Evolutionary conservation across 2,329 filamentous ascomycete species (phyloP).

Genomic region (Chaetomiaceae sp.): DNA sequence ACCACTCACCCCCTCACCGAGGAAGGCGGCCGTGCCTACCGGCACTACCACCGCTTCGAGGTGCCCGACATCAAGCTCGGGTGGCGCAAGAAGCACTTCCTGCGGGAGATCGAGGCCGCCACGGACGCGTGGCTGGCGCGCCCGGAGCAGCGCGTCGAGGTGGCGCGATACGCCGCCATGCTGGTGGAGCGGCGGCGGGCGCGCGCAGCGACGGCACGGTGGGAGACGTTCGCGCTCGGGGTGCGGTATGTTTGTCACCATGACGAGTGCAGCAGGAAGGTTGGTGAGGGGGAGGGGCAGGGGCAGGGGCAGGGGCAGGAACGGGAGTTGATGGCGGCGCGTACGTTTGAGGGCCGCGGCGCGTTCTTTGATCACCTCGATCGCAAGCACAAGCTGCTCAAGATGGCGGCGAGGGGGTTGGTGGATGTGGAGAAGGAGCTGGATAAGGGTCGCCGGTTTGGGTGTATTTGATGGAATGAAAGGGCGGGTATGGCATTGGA

Average conservation of each 20-base stretch:
- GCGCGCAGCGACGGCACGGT: conserved; percentile 19
- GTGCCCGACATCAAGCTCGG: conserved; percentile 20
- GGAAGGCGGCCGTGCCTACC: conserved; percentile 17
- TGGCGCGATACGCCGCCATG: conserved; percentile 16
- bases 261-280: conserved; percentile 15
- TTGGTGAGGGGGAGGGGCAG: neutral
- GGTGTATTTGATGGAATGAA: conserved; percentile 10
- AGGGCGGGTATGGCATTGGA: neutral
- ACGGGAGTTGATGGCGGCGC: neutral
- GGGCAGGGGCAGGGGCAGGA: neutral
- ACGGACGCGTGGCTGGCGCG: conserved; percentile 17
- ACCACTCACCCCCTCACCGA: no score
- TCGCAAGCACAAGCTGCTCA: conserved; percentile 15
- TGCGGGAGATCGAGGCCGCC: conserved; percentile 21
- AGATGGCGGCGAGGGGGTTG: conserved; percentile 10
- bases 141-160: conserved; percentile 7
- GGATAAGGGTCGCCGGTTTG: conserved; percentile 23
- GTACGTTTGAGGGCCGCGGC: conserved; percentile 16
- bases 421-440: conserved; percentile 19
- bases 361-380: conserved; percentile 24
- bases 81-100: conserved; percentile 15
- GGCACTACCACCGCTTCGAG: conserved; percentile 23
- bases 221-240: conserved; percentile 24
- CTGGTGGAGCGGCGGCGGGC: conserved; percentile 17
- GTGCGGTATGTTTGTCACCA: conserved; percentile 21